Base-by-base conservation (phyloP, 495 filamentous ascomycete genomes). In the Cudoniella acicularis region DNA sequence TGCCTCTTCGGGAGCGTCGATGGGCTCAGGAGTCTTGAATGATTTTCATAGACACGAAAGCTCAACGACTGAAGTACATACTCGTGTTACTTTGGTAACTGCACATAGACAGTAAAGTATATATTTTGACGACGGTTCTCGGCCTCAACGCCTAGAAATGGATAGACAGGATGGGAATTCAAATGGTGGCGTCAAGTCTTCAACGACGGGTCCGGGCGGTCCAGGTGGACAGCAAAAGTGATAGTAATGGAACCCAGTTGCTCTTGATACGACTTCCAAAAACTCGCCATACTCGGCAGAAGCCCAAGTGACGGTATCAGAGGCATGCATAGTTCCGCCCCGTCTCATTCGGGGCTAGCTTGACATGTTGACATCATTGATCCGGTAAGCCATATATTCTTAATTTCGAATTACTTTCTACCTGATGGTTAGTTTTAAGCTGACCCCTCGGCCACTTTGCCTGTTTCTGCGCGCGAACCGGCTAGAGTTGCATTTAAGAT, bases 1-100 rank as follows among this genome's bases (percentile, higher is more conserved):
- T 83, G 71, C 81, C 87, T 4, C 61, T 94, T 52, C 80, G 95
- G 48, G 94, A 98, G 77, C 77, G 80, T 69, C 80, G 90, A 65
- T 98, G 94, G 94, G 86, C 88, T 13, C 80, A 88, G 65, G 78
- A 83, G n/a, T 23, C 48, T 50, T 50, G 48, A 50, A 24, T 13
- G 30, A 13, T 6, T 6, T 59, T 40, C 49, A 47, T 62, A 57
- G 27, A 50, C 20, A 20, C 21, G 40, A 36, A 6, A 36, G 30
- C 30, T 36, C 13, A 4, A 13, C 13, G 4, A 4, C 30, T 52
- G 50, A 20, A n/a, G 11, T 18, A 17, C 10, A 52, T 40, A 25
- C 25, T 23, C 46, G 22, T 49, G 22, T 49, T n/a, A n/a, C 46
- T 49, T 23, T 20, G 46, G 43, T n/a, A n/a, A 17, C 17, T 16